Percentiles rank a stretch among this genome's conserved stretches.
These are phyloP conservation scores for Lentinula detonsa DNA, from an alignment of 768 basidiomycete species.

Conservation along the genomic window DNA sequence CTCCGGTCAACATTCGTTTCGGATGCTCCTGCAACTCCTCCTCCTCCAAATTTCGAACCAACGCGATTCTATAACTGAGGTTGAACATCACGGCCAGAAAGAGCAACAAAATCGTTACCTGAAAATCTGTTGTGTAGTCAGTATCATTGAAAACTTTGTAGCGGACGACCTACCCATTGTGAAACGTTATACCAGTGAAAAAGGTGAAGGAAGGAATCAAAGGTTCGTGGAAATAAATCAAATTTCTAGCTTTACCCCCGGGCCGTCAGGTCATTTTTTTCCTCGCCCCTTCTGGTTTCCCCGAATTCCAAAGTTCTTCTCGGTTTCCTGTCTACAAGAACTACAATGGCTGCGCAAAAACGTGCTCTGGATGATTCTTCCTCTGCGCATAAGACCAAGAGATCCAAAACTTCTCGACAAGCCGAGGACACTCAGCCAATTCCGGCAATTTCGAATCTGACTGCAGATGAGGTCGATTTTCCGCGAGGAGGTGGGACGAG, in stretches of 20 bases:
- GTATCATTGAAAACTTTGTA: background rate
- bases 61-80: conserved; percentile 72
- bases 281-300: background rate
- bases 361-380: conserved; percentile 52
- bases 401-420: conserved; percentile 40
- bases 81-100: background rate
- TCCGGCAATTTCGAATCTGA: conserved; percentile 30
- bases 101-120: conserved; percentile 34
- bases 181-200: background rate
- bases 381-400: conserved; percentile 50
- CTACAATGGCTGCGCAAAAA: conserved; percentile 48
- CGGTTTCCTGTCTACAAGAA: background rate
- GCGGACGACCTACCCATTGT: conserved; percentile 6
- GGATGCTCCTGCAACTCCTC: conserved; percentile 91
- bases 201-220: background rate
- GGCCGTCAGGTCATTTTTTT: conserved; percentile 16
- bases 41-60: conserved; percentile 92
- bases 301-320: too few species aligned
- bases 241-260: background rate
- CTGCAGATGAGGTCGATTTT: conserved; percentile 80
- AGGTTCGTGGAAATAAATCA: background rate
- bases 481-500: conserved; percentile 91
- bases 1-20: conserved; percentile 95
- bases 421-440: conserved; percentile 17
- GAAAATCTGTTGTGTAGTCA: conserved; percentile 46